Percentiles rank a stretch among this genome's conserved stretches.
phyloP scores from a whole-genome alignment of 2,329 filamentous ascomycete genomes.

The Colletotrichum liriopes region DNA sequence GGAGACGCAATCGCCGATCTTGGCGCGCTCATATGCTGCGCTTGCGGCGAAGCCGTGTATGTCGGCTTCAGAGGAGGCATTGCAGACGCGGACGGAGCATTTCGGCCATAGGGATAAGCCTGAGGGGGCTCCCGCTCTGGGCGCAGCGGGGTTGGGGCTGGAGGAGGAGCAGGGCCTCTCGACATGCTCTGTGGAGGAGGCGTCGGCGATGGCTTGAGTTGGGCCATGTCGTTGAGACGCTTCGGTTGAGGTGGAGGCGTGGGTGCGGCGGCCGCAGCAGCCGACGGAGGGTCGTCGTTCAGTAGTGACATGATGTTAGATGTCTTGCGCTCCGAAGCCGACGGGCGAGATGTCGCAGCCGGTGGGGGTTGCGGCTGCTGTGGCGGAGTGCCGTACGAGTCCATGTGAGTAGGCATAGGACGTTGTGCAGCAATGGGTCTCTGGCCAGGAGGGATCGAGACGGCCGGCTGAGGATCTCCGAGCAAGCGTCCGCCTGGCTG shows the following conservation, averaged over 20 bases:
- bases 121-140: slow-evolving; percentile 65
- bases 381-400: slow-evolving; percentile 52
- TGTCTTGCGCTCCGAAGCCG: slow-evolving; percentile 69
- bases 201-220: slow-evolving; percentile 62
- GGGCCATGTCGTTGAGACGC: slow-evolving; percentile 65
- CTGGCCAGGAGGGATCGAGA: slow-evolving; percentile 49
- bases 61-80: slow-evolving; percentile 72
- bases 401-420: slow-evolving; percentile 51
- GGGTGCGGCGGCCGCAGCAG: slow-evolving; percentile 52
- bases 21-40: slow-evolving; percentile 63
- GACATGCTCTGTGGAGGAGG: slow-evolving; percentile 65
- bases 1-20: slow-evolving; percentile 60
- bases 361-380: slow-evolving; percentile 54
- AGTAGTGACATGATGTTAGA: slow-evolving; percentile 76
- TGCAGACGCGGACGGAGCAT: slow-evolving; percentile 57
- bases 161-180: slow-evolving; percentile 55
- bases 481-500: slow-evolving; percentile 60
- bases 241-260: slow-evolving; percentile 56
- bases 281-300: slow-evolving; percentile 70
- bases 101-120: slow-evolving; percentile 64
- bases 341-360: slow-evolving; percentile 57
- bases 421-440: slow-evolving; percentile 44
- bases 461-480: slow-evolving; percentile 54
- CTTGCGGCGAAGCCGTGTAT: slow-evolving; percentile 66
- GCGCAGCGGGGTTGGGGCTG: slow-evolving; percentile 59